Evolutionary conservation across 768 basidiomycete genomes (phyloP), one percentile per base, ranked within the genome.

Genomic region (Boletus reticulatus): DNA sequence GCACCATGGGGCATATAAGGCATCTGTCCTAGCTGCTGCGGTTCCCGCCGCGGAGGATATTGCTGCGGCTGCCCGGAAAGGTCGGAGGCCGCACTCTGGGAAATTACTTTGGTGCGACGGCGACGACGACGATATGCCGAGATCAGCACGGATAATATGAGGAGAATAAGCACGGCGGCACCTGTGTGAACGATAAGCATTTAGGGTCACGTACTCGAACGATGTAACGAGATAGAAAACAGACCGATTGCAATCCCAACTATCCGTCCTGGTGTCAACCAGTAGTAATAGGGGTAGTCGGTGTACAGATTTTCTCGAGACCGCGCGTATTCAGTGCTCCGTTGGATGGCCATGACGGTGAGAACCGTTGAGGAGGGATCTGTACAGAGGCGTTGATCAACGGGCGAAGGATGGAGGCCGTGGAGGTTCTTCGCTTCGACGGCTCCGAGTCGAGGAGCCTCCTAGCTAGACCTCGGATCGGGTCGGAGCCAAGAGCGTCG

Each of bases 201-300:
- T 19, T 14, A 11, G 7, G 34, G 2, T 17, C 5, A 17, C 6
- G 39, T 4, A 1, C 20, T 29, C 13, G 3, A 24, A 42, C 8
- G 17, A 7, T 4, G 2, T 12, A 20, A 19, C 1, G n/a, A 32
- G 3, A 24, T 20, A 27, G 27, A n/a, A 9, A 32, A 56, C 67
- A 19, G 8, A 72, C 69, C 71, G 43, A 70, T 9, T 14, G 61
- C 60, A 6, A 71, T 43, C 13, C 62, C 69, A 17, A 32, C 62
- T 52, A 70, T 67, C 20, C 70, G 64, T 6, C 55, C 66, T 13
- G 66, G 66, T 9, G 68, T 47, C 41, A 70, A 34, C 63, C 68
- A 65, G 27, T 60, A 52, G 34, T 46, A 20, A 48, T 56, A 60
- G 53, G 56, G 29, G 52, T 50, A 12, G 20, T 14, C 0, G 9